These are phyloP conservation scores for Aleurites moluccanus DNA, from an alignment of 441 rosid species.

Conservation along the genomic window DNA sequence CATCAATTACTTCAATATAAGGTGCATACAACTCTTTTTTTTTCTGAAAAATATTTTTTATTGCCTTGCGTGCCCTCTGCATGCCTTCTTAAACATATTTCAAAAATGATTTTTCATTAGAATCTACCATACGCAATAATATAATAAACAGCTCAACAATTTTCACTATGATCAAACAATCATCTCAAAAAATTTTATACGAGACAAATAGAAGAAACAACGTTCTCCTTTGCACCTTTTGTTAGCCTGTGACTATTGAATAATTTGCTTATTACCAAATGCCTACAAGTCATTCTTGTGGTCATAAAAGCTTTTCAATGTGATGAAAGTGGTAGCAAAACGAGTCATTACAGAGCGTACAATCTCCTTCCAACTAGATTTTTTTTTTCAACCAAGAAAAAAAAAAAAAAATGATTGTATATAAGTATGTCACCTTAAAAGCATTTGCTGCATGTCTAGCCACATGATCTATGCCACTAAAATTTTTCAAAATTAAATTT, in stretches of 20 bases:
- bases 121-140: neutral
- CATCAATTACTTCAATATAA: neutral
- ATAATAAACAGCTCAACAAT: neutral
- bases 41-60: neutral
- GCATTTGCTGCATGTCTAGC: neutral
- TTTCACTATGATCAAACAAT: neutral
- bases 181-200: neutral
- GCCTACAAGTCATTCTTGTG: conserved; percentile 12
- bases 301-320: neutral
- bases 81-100: neutral
- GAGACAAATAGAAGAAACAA: neutral
- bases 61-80: neutral
- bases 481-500: no score
- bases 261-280: neutral
- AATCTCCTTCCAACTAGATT: neutral
- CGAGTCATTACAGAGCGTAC: neutral
- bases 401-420: neutral
- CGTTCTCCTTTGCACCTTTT: neutral
- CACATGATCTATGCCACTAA: neutral
- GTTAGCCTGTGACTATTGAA: neutral
- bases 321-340: neutral
- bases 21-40: neutral
- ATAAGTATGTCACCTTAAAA: neutral
- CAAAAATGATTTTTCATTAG: conserved; percentile 1
- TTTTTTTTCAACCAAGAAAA: neutral